Evolutionary conservation across 2,329 filamentous ascomycete species (phyloP).

Genomic region (Cladosporium sp.): DNA sequence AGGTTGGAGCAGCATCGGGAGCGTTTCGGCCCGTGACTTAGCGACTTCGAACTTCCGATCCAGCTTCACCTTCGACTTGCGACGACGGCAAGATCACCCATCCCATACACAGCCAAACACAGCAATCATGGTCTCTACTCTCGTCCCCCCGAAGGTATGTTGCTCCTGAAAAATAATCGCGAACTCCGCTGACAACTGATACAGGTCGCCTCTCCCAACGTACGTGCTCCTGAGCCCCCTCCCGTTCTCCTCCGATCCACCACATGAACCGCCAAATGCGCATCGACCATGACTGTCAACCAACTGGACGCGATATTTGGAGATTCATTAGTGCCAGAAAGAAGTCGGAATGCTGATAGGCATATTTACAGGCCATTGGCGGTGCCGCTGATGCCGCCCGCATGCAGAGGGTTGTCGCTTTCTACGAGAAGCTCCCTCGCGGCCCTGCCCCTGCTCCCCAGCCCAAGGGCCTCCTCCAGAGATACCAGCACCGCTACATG

Average conservation of each 20-base stretch:
- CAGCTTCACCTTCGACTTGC: slow-evolving; percentile 11
- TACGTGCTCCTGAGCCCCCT: slow-evolving; percentile 48
- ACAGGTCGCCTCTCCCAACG: slow-evolving; percentile 78
- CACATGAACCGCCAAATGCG: slow-evolving; percentile 1
- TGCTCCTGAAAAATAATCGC: slow-evolving; percentile 32
- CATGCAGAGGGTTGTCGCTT: slow-evolving; percentile 96
- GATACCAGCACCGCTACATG: slow-evolving; percentile 86
- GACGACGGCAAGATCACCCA: slow-evolving; percentile 7
- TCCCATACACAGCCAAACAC: slow-evolving; percentile 9
- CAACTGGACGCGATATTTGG: background rate
- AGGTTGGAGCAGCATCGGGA: slow-evolving; percentile 13
- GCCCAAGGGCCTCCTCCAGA: slow-evolving; percentile 74
- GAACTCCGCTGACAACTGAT: slow-evolving; percentile 30
- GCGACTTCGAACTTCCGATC: slow-evolving; percentile 4
- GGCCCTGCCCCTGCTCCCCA: slow-evolving; percentile 81
- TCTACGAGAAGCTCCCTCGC: slow-evolving; percentile 97
- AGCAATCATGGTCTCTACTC: slow-evolving; percentile 63
- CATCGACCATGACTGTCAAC: background rate
- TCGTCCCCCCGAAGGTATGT: slow-evolving; percentile 96
- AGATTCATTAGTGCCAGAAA: background rate
- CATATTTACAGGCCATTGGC: slow-evolving; percentile 73
- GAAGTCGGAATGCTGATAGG: slow-evolving; percentile 15
- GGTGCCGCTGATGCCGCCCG: slow-evolving; percentile 91
- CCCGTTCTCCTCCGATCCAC: slow-evolving; percentile 11
- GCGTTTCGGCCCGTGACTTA: slow-evolving; percentile 9